Evolutionary conservation across 192 early-diverging fungal genomes (phyloP), one percentile per base, ranked within the genome.

Genomic region (Backusella sp.): DNA sequence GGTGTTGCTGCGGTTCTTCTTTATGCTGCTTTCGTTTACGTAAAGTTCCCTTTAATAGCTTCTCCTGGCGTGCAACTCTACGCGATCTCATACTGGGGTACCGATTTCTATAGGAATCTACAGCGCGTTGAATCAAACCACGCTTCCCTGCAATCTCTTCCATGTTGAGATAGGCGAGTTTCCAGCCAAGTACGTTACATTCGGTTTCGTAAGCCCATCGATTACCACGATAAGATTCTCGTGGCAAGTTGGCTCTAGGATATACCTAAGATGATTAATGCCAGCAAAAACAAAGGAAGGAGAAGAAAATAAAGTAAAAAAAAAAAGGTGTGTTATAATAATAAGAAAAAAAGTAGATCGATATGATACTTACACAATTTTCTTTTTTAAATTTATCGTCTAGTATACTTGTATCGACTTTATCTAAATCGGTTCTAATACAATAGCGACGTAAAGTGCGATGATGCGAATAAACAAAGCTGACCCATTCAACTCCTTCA

Each of bases 161-260:
- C 28, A 84, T 86, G 75, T 97, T 97, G 21, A 96, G 83, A 74
- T 87, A 91, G 2, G 91, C 90, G 62, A 97, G 85, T 74, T 91
- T 89, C 96, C 96, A 96, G 4, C 94, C 95, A 19, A 96, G 82
- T 26, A 71, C 77, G 52, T 97, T 97, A 78, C 94, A 96, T 67
- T 92, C 90, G 3, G 88, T 94, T 76, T 97, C 96, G 77, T 95
- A 97, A 11, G 81, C 80, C 88, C 93, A 95, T 9, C 96, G 89
- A 76, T 94, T 92, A 19, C 96, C 96, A n/a, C 88, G 85, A 77
- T 97, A 94, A 6, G 80, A 67, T 7, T 85, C 68, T 37, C 86
- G 76, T 8, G 84, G 74, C 67, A 91, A 87, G 80, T 92, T 87
- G 12, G 96, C 96, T 11, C 91, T 86, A 21, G 93, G 93, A 73